Percentiles rank a stretch among this genome's conserved stretches.
Conservation (phyloP, 1,139 yeast genomes). For the Kodamaea arcana region DNA sequence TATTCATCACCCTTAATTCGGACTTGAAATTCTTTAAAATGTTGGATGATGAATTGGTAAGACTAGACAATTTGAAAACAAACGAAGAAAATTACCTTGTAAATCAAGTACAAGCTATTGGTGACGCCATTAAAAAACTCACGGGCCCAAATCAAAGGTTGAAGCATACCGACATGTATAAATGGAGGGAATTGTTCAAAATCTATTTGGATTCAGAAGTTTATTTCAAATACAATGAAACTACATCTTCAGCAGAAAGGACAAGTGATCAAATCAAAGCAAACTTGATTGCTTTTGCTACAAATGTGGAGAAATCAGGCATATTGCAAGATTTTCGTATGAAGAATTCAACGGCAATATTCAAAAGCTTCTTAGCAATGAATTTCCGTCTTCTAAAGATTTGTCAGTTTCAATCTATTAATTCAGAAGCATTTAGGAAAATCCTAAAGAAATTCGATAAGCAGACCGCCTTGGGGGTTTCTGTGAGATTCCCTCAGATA, state of each 20-base stretch:
- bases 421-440: constrained; percentile 60
- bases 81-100: constrained; percentile 45
- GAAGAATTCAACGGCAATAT: constrained; percentile 45
- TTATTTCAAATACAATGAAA: constrained; percentile 55
- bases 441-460: constrained; percentile 74
- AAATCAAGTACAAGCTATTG: constrained; percentile 39
- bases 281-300: constrained; percentile 40
- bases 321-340: constrained; percentile 44
- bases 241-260: constrained; percentile 37
- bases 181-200: constrained; percentile 69
- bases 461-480: constrained; percentile 56
- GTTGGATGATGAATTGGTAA: constrained; percentile 53
- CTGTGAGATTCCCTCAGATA: constrained; percentile 43
- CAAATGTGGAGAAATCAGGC: constrained; percentile 38
- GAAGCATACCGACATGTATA: constrained; percentile 53
- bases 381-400: constrained; percentile 56
- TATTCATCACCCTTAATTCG: constrained; percentile 36
- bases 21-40: constrained; percentile 54
- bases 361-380: constrained; percentile 46
- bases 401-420: constrained; percentile 58
- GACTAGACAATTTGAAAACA: constrained; percentile 42
- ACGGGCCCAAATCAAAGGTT: constrained; percentile 32
- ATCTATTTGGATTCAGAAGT: constrained; percentile 64
- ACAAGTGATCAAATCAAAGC: constrained; percentile 35
- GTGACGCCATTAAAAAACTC: constrained; percentile 33